Evolutionary conservation across 1,284 basidiomycete species (phyloP).

Genomic region (Tilletia indica): DNA sequence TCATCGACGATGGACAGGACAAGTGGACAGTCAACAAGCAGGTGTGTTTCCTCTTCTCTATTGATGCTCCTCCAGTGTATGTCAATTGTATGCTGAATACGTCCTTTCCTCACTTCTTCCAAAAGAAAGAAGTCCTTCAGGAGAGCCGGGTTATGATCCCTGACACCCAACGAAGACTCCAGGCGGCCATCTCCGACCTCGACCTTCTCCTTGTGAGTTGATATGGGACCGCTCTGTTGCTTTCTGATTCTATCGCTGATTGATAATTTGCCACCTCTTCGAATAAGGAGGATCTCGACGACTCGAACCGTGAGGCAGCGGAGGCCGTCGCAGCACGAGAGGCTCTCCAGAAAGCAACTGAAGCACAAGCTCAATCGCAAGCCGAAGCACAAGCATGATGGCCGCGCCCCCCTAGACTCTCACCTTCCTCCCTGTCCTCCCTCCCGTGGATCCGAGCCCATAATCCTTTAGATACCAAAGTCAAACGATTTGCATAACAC

Average conservation of each 20-base stretch:
- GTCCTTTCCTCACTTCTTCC: neutral
- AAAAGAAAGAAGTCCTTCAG: slow-evolving; percentile 12
- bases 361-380: neutral
- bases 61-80: neutral
- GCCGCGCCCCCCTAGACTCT: neutral
- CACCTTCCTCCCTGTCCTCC: neutral
- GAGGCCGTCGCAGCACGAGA: neutral
- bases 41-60: neutral
- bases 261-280: neutral
- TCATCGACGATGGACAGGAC: slow-evolving; percentile 11
- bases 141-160: slow-evolving; percentile 15
- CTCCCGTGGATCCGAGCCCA: no score
- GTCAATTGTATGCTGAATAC: neutral
- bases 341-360: neutral
- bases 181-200: slow-evolving; percentile 4
- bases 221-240: neutral
- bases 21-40: slow-evolving; percentile 16
- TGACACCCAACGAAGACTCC: neutral
- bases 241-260: neutral
- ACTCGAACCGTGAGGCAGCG: neutral
- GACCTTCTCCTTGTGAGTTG: slow-evolving; percentile 13
- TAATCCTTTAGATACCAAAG: neutral
- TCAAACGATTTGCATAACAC: neutral
- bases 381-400: neutral
- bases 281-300: neutral